These are phyloP conservation scores for Nannochloris sp. DNA, from an alignment of 139 green algal genomes.

Conservation along the genomic window DNA sequence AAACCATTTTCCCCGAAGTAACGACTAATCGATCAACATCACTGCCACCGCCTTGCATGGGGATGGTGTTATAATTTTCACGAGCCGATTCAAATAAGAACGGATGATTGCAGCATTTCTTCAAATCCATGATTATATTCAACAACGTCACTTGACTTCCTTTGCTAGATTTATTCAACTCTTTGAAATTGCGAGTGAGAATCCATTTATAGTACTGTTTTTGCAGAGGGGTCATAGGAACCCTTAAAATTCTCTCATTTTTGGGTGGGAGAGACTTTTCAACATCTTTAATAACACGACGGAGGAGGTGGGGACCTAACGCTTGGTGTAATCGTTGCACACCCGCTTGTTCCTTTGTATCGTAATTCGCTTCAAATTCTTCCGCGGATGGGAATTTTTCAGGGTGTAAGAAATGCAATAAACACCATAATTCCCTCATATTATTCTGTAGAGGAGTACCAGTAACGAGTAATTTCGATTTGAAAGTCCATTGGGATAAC, in stretches of 20 bases:
- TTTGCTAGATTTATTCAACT: constrained; percentile 88
- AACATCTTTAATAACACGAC: constrained; percentile 56
- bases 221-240: constrained; percentile 91
- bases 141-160: not conserved
- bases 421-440: constrained; percentile 81
- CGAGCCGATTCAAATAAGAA: not conserved
- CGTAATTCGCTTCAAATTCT: constrained; percentile 66
- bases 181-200: constrained; percentile 85
- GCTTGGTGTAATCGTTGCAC: constrained; percentile 72
- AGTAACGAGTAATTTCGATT: constrained; percentile 59
- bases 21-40: constrained; percentile 42
- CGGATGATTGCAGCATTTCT: constrained; percentile 93
- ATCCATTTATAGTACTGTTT: constrained; percentile 96
- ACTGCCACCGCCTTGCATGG: constrained; percentile 12
- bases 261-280: constrained; percentile 49
- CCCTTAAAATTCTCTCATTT: constrained; percentile 60
- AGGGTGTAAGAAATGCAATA: constrained; percentile 94
- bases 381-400: constrained; percentile 61
- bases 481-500: constrained; percentile 32
- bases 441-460: constrained; percentile 67
- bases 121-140: constrained; percentile 90
- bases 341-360: constrained; percentile 15
- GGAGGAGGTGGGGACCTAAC: constrained; percentile 70
- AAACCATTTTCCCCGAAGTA: constrained; percentile 76
- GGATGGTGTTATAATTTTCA: constrained; percentile 40